A percentile compares a stretch with the other conserved stretches of the same genome.
Conservation (phyloP, 1,284 basidiomycete genomes). For the Leccinum subrobustum region DNA sequence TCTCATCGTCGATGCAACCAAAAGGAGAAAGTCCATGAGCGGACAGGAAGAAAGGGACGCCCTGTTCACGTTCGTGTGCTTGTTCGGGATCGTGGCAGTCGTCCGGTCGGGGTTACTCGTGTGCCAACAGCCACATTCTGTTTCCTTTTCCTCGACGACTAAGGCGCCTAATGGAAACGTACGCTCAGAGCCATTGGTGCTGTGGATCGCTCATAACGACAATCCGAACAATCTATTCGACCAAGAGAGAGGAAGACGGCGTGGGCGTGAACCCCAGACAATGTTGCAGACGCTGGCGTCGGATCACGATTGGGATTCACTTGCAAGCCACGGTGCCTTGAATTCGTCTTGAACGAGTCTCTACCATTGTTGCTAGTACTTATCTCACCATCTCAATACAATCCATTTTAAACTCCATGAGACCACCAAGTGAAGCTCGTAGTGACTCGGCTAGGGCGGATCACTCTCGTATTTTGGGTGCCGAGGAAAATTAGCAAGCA, state of each 20-base stretch:
- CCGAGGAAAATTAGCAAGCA: too few relatives aligned
- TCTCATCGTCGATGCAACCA: conserved; percentile 69
- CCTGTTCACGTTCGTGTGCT: conserved; percentile 72
- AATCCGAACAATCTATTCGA: conserved; percentile 51
- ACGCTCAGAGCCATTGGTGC: conserved; percentile 52
- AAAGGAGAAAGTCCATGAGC: conserved; percentile 70
- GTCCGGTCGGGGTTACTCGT: conserved; percentile 81
- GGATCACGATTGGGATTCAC: too few relatives aligned
- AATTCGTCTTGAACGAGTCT: too few relatives aligned
- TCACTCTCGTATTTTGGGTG: too few relatives aligned
- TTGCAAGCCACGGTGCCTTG: too few relatives aligned
- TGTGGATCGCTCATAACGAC: conserved; percentile 70
- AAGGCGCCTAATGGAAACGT: conserved; percentile 52
- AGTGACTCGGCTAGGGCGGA: too few relatives aligned
- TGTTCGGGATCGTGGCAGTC: conserved; percentile 86
- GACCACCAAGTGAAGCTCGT: too few relatives aligned
- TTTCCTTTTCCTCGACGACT: conserved; percentile 28
- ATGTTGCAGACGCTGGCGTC: too few relatives aligned
- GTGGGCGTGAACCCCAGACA: too few relatives aligned
- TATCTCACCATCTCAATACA: too few relatives aligned
- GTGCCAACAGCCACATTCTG: conserved; percentile 51
- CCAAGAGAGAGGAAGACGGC: not conserved
- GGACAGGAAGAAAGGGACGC: conserved; percentile 92
- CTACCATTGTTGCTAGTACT: too few relatives aligned
- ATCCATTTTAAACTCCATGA: too few relatives aligned